Conservation (phyloP, 2,329 filamentous ascomycete species). For the Alternaria dauci region DNA sequence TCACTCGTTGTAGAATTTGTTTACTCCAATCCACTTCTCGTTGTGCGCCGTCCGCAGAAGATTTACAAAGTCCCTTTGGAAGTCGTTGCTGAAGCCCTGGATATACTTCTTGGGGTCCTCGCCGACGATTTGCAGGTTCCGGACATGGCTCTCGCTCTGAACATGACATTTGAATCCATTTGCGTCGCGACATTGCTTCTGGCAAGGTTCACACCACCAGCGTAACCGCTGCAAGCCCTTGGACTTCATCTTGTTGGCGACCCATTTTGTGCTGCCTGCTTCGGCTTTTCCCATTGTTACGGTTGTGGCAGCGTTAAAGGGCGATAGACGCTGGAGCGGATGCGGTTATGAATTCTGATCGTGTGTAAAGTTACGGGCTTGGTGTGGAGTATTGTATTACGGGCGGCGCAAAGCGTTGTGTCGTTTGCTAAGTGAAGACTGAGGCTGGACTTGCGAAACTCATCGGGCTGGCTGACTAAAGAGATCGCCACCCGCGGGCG, state of each 20-base stretch:
- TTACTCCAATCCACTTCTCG: conserved; percentile 87
- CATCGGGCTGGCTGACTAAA: conserved; percentile 14
- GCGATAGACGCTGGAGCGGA: background rate
- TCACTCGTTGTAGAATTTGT: conserved; percentile 91
- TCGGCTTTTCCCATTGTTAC: conserved; percentile 85
- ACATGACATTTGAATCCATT: conserved; percentile 78
- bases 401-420: background rate
- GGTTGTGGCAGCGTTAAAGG: conserved; percentile 9
- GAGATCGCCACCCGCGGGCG: conserved; percentile 16
- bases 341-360: background rate
- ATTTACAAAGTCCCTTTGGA: conserved; percentile 79
- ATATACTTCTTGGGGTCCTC: conserved; percentile 87
- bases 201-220: conserved; percentile 89
- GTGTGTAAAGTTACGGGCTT: background rate
- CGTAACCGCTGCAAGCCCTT: conserved; percentile 70
- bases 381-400: background rate
- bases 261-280: conserved; percentile 87
- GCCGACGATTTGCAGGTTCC: conserved; percentile 78
- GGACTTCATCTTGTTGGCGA: conserved; percentile 89
- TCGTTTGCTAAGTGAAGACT: background rate
- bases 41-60: conserved; percentile 84
- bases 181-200: conserved; percentile 79
- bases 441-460: conserved; percentile 8
- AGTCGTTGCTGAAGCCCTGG: conserved; percentile 81
- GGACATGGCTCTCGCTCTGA: conserved; percentile 83